Evolutionary conservation across 2,329 filamentous ascomycete species (phyloP), one percentile per base, ranked within the genome.

Genomic region (Ceratocystiopsis minuta): DNA sequence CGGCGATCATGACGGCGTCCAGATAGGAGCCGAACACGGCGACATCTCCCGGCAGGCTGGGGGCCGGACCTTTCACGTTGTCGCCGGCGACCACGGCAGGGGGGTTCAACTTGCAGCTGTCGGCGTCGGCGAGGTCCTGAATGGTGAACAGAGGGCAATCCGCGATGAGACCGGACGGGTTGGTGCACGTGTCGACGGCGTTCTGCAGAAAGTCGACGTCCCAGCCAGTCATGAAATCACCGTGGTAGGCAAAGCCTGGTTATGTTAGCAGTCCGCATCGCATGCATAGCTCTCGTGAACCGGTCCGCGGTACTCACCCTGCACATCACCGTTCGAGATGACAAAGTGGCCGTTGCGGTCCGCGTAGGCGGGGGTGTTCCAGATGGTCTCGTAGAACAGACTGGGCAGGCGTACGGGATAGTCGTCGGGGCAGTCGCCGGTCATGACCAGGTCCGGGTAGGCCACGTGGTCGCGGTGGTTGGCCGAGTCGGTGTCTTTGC

Each of bases 321-420:
- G 78, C 20, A 72, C 67, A 53, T 95, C 86, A 46, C 84, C 83
- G 51, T 86, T 86, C 39, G 83, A 65, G 40, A 92, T 60, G 39
- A 86, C 66, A 53, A 92, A 94, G 49, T 75, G 59, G 41, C 85
- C 84, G 9, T 68, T 60, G 17, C 69, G 60, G 43, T 68, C 69
- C 24, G 60, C 62, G 58, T 81, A 92, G 2, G 65, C 66, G 39
- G 70, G 59, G 10, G 83, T 90, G 54, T 78, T 64, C 72, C 77
- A 93, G 57, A 93, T 92, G 32, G 79, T 84, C 64, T 95, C 85
- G 56, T 70, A 94, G 58, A 93, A 79, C 38, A 95, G 67, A 46
- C 78, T 78, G 2, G 80, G 75, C 18, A 90, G 58, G 43, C 81
- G 78, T 16, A 67, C 68, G 13, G 75, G 68, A 54, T 75, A 86